These are phyloP conservation scores for Ascochyta viciae-villosae DNA, from an alignment of 2,329 filamentous ascomycete species.

Conservation along the genomic window DNA sequence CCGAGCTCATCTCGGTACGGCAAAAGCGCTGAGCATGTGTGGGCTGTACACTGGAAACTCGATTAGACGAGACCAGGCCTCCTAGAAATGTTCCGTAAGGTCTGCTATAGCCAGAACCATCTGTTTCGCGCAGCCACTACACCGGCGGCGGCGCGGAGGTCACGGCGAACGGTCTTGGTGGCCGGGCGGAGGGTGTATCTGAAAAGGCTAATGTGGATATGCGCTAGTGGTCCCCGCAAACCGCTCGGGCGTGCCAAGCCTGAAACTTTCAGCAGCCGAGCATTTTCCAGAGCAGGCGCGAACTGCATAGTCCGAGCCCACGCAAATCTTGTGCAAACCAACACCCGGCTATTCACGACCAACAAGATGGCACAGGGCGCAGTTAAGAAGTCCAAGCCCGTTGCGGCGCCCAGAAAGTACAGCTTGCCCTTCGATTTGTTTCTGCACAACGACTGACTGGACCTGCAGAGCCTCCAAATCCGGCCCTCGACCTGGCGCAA, in stretches of 20 bases:
- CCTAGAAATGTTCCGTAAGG: slow-evolving; percentile 6
- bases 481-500: slow-evolving; percentile 64
- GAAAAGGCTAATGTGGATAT: slow-evolving; percentile 38
- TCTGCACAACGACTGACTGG: slow-evolving; percentile 10
- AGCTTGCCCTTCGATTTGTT: slow-evolving; percentile 7
- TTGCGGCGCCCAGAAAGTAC: slow-evolving; percentile 49
- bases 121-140: neutral
- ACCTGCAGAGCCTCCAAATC: slow-evolving; percentile 42
- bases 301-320: neutral
- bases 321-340: neutral
- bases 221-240: slow-evolving; percentile 24
- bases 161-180: slow-evolving; percentile 26
- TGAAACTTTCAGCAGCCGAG: slow-evolving; percentile 24
- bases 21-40: neutral
- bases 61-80: too few relatives aligned
- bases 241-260: slow-evolving; percentile 19
- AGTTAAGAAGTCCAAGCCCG: slow-evolving; percentile 55
- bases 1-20: neutral
- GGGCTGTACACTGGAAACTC: neutral
- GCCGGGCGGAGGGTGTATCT: slow-evolving; percentile 20
- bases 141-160: neutral
- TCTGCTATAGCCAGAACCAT: neutral
- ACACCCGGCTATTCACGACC: neutral
- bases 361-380: slow-evolving; percentile 56
- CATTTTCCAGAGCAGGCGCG: slow-evolving; percentile 19